Evolutionary conservation across 2,329 filamentous ascomycete genomes (phyloP).

Genomic region (Anisogramma anomala): DNA sequence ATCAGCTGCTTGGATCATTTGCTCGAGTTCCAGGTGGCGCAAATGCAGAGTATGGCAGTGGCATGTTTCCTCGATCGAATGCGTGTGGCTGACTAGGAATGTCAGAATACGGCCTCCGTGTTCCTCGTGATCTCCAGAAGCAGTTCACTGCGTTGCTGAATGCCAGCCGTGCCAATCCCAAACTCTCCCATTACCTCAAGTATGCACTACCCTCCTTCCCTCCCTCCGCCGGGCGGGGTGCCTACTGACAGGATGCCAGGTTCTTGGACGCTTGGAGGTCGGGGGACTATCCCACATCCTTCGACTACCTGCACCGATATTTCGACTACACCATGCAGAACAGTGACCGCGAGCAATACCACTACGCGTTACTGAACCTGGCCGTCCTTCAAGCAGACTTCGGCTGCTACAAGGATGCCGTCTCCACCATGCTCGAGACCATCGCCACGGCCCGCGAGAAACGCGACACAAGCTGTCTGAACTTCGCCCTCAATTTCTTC

Average conservation of each 20-base stretch:
- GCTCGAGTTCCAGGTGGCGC: slow-evolving; percentile 77
- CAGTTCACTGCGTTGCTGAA: slow-evolving; percentile 58
- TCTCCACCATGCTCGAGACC: slow-evolving; percentile 90
- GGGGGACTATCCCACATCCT: slow-evolving; percentile 79
- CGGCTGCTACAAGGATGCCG: slow-evolving; percentile 76
- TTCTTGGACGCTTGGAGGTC: slow-evolving; percentile 89
- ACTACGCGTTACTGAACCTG: slow-evolving; percentile 87
- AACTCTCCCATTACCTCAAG: slow-evolving; percentile 64
- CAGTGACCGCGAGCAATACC: slow-evolving; percentile 74
- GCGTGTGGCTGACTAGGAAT: slow-evolving; percentile 10
- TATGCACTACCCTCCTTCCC: slow-evolving; percentile 23
- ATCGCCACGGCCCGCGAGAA: slow-evolving; percentile 92
- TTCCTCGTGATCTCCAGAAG: slow-evolving; percentile 62
- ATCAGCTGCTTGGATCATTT: slow-evolving; percentile 70
- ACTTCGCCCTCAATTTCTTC: slow-evolving; percentile 91
- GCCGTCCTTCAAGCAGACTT: slow-evolving; percentile 93
- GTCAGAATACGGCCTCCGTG: slow-evolving; percentile 61
- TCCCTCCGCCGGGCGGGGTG: too few relatives aligned
- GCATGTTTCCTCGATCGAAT: not conserved
- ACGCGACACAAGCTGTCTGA: slow-evolving; percentile 81
- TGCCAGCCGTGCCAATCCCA: slow-evolving; percentile 57
- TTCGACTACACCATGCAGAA: slow-evolving; percentile 94
- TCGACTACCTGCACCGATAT: slow-evolving; percentile 85
- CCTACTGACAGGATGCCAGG: slow-evolving; percentile 28
- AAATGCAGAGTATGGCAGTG: slow-evolving; percentile 58